phyloP scores from a whole-genome alignment of 31 red algal genomes.

The Endocladia muricata region DNA sequence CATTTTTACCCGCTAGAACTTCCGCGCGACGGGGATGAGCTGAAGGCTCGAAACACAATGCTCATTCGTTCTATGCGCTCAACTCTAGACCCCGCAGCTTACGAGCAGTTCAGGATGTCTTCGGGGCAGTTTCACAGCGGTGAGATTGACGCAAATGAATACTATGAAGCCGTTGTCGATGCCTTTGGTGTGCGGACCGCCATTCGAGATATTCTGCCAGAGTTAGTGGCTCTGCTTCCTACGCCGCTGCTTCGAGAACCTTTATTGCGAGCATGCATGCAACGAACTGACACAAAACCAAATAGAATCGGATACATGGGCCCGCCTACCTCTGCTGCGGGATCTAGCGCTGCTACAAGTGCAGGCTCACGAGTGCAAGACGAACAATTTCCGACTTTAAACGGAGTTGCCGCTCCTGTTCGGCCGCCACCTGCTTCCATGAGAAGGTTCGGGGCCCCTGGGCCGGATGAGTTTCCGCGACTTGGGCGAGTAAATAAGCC shows the following conservation, averaged over 20 bases:
- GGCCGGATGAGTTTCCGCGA: constrained; percentile 64
- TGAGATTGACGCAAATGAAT: constrained; percentile 32
- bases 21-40: constrained; percentile 45
- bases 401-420: constrained; percentile 26
- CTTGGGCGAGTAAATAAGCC: constrained; percentile 41
- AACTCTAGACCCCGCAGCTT: constrained; percentile 50
- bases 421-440: constrained; percentile 7
- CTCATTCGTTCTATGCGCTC: constrained; percentile 53
- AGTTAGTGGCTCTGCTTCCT: constrained; percentile 56
- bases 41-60: constrained; percentile 37
- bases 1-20: constrained; percentile 47
- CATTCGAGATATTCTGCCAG: constrained; percentile 67
- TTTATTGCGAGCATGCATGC: constrained; percentile 33
- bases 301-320: background rate
- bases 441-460: constrained; percentile 31
- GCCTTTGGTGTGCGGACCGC: constrained; percentile 59
- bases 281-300: constrained; percentile 43
- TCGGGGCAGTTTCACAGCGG: constrained; percentile 58
- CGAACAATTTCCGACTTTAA: constrained; percentile 67
- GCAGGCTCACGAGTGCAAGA: background rate
- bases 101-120: constrained; percentile 57
- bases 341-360: background rate
- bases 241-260: constrained; percentile 48
- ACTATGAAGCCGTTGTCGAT: constrained; percentile 61
- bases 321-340: background rate